phyloP scores from a whole-genome alignment of 305 asterid genomes.

The Solanum hybrid region DNA sequence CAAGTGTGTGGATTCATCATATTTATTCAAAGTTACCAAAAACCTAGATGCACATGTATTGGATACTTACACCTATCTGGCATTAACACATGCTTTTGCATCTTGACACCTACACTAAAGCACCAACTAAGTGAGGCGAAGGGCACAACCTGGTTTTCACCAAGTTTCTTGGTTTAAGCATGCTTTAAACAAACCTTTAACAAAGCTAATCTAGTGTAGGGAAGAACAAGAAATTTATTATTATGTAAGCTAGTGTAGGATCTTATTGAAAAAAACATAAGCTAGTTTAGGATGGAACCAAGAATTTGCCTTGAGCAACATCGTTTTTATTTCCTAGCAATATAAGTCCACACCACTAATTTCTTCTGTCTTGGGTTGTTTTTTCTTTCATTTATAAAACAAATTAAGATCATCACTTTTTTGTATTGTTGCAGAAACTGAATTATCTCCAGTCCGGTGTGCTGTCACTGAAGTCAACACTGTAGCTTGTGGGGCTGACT shows the following conservation, averaged over 20 bases:
- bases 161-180: background rate
- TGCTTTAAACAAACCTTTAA: background rate
- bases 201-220: background rate
- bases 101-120: background rate
- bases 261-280: background rate
- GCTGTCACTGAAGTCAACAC: slow-evolving; percentile 50
- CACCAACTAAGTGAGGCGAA: background rate
- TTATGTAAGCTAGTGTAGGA: background rate
- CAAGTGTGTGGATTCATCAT: background rate
- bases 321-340: background rate
- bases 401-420: slow-evolving; percentile 5
- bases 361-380: background rate
- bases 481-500: slow-evolving; percentile 83
- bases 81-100: background rate
- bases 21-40: background rate
- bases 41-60: background rate
- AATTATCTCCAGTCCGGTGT: slow-evolving; percentile 72
- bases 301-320: background rate
- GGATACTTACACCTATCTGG: background rate
- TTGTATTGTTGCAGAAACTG: slow-evolving; percentile 51
- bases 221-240: background rate
- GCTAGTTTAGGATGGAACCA: background rate
- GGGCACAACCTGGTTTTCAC: background rate
- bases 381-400: background rate
- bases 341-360: background rate